These are phyloP conservation scores for Ramaria rubella DNA, from an alignment of 768 basidiomycete genomes.

Conservation along the genomic window DNA sequence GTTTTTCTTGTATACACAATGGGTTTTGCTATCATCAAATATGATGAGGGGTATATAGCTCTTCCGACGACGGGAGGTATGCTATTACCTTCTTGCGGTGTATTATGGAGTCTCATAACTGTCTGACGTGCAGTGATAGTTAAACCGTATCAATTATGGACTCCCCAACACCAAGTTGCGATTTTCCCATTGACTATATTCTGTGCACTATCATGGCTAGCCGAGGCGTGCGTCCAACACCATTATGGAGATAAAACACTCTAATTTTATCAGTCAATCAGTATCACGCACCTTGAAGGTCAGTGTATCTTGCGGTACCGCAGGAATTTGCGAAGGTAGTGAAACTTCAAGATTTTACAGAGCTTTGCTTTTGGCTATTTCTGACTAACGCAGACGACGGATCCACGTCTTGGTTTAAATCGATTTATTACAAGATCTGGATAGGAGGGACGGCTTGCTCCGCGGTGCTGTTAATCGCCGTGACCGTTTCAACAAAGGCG, in stretches of 20 bases:
- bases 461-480: slow-evolving; percentile 59
- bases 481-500: slow-evolving; percentile 55
- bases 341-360: slow-evolving; percentile 23
- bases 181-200: slow-evolving; percentile 62
- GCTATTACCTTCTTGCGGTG: slow-evolving; percentile 27
- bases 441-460: slow-evolving; percentile 53
- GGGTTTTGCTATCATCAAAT: slow-evolving; percentile 69
- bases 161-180: slow-evolving; percentile 33
- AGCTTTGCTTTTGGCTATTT: slow-evolving; percentile 86
- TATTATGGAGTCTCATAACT: neutral
- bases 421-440: slow-evolving; percentile 71
- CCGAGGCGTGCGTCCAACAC: slow-evolving; percentile 59
- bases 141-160: slow-evolving; percentile 58
- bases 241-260: neutral
- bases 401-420: slow-evolving; percentile 73
- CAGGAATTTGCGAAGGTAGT: neutral
- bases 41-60: slow-evolving; percentile 53
- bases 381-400: slow-evolving; percentile 57
- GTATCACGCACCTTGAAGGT: neutral
- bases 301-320: neutral
- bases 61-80: slow-evolving; percentile 30
- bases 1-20: slow-evolving; percentile 49
- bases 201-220: slow-evolving; percentile 61
- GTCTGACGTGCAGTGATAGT: slow-evolving; percentile 44
- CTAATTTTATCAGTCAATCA: neutral